Evolutionary conservation across 2,329 filamentous ascomycete species (phyloP).

Genomic region (Fusarium siculi): DNA sequence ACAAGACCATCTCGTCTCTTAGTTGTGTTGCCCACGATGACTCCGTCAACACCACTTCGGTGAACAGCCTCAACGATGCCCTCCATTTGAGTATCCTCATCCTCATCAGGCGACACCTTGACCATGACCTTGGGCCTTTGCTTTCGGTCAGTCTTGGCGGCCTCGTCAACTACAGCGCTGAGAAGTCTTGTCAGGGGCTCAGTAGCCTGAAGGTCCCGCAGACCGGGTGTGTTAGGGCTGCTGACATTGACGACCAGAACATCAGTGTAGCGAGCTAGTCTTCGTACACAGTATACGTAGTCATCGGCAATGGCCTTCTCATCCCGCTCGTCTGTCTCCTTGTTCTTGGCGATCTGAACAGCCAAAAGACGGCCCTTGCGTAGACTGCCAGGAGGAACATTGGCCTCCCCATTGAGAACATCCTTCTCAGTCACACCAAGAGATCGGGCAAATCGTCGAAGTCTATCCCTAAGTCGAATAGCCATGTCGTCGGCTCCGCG

Average conservation of each 20-base stretch:
- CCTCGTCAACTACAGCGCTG: slow-evolving; percentile 83
- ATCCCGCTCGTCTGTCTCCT: slow-evolving; percentile 85
- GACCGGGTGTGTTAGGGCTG: slow-evolving; percentile 92
- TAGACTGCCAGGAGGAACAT: slow-evolving; percentile 85
- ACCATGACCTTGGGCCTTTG: slow-evolving; percentile 84
- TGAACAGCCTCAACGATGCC: slow-evolving; percentile 90
- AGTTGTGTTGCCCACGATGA: slow-evolving; percentile 98
- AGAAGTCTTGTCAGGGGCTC: slow-evolving; percentile 86
- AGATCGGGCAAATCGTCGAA: slow-evolving; percentile 79
- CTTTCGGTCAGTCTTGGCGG: slow-evolving; percentile 73
- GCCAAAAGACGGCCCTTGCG: slow-evolving; percentile 79
- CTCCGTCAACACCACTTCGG: slow-evolving; percentile 87
- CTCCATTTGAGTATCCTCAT: slow-evolving; percentile 82
- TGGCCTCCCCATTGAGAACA: slow-evolving; percentile 80
- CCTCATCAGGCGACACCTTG: slow-evolving; percentile 96
- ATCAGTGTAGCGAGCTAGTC: slow-evolving; percentile 88
- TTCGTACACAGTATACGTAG: slow-evolving; percentile 90
- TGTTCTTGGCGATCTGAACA: slow-evolving; percentile 98
- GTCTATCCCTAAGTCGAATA: slow-evolving; percentile 77
- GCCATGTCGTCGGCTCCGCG: slow-evolving; percentile 90
- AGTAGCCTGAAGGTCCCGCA: slow-evolving; percentile 85
- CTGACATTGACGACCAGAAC: slow-evolving; percentile 98
- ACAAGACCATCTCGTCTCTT: slow-evolving; percentile 80
- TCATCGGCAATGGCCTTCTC: slow-evolving; percentile 82
- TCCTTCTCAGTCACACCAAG: slow-evolving; percentile 76